Base-by-base conservation (phyloP, 306 rosid species). In the Vigna radiata region DNA sequence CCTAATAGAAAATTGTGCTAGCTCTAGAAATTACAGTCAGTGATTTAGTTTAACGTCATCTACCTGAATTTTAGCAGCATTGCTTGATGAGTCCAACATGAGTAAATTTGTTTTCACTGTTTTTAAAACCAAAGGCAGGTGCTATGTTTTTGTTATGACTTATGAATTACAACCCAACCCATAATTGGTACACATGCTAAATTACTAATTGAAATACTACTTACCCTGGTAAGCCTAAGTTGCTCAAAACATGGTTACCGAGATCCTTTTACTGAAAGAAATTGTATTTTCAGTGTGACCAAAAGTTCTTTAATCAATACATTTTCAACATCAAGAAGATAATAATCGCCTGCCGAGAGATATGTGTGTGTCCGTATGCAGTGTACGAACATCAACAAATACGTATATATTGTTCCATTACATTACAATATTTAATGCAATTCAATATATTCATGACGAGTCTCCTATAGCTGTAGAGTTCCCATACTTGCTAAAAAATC, bases 31-130 rank as follows among this genome's bases (percentile, higher is more conserved):
- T 76, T 68, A 59, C 39, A 6, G 56, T 56, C 23, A 48, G 72
- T 72, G 31, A 25, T 43, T 75, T 23, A 33, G 69, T 70, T 53
- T 55, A 67, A 43, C 48, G 63, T 7, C 65, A 77, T 80, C 75
- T 60, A 66, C 76, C 55, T 54, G 58, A 72, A 56, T 47, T 49
- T 76, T 75, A 37, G 58, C 56, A 1, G 83, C 47, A 31, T 80
- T 79, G 80, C 80, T 39, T 54, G 41, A 75, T 67, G 73, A 72
- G 59, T 71, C 62, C 73, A 49, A 61, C 72, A 74, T 18, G 60
- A 54, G 46, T 77, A 81, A 53, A 15, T 69, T 60, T 59, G 67
- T 81, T n/a, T 73, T 67, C 82, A 70, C 16, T 82, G 70, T 44
- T n/a, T 81, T 43, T 48, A 23, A 21, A 65, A 66, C 23, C 44